Conservation (phyloP, 768 basidiomycete species). For the Imleria badia region DNA sequence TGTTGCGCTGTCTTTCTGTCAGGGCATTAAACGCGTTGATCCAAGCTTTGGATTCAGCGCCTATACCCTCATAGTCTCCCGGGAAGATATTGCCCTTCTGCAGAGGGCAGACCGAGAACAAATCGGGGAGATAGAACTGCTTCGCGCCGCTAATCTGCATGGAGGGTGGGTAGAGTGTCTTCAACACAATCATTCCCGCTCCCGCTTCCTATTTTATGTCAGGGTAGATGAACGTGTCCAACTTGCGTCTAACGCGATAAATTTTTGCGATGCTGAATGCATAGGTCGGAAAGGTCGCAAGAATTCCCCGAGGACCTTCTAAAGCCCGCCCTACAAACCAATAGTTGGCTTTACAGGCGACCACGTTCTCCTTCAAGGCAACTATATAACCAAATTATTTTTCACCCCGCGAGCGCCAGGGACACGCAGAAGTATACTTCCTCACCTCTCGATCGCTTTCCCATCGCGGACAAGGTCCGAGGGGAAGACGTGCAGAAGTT, state of each 20-base stretch:
- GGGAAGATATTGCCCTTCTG: conserved; percentile 53
- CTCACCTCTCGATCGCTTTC: conserved; percentile 58
- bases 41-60: conserved; percentile 60
- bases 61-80: conserved; percentile 49
- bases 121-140: conserved; percentile 56
- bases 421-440: conserved; percentile 68
- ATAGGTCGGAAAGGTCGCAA: background rate
- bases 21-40: conserved; percentile 60
- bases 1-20: conserved; percentile 54
- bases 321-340: background rate
- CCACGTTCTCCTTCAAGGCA: background rate
- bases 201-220: conserved; percentile 5
- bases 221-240: conserved; percentile 5
- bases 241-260: background rate
- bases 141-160: background rate
- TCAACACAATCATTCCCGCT: background rate
- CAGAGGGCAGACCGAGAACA: conserved; percentile 46
- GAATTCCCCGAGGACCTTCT: conserved; percentile 9
- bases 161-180: background rate
- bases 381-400: background rate
- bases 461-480: background rate
- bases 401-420: conserved; percentile 49
- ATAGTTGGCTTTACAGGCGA: background rate
- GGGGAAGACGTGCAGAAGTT: conserved; percentile 1
- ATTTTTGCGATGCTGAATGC: background rate